Conservation (phyloP, 352 stramenopile genomes). For the Pythium rhizo-oryzae region DNA sequence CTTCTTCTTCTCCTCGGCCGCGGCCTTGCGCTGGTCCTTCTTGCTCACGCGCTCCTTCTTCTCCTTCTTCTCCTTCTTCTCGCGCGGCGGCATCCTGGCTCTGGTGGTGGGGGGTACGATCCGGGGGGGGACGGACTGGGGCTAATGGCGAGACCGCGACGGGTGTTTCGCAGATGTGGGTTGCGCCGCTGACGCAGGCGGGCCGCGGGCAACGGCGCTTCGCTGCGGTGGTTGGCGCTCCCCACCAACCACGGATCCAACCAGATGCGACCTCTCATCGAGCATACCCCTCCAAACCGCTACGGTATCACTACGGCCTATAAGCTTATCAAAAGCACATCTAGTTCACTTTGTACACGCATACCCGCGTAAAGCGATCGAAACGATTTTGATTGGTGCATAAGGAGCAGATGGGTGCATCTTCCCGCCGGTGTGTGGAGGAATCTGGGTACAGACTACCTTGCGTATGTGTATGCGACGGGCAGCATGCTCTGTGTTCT, state of each 20-base stretch:
- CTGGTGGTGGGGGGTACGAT: background rate
- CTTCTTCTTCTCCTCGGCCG: slow-evolving; percentile 79
- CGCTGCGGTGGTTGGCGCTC: slow-evolving; percentile 15
- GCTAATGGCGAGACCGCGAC: background rate
- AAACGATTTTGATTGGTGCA: slow-evolving; percentile 13
- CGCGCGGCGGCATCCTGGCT: slow-evolving; percentile 52
- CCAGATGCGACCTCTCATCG: slow-evolving; percentile 17
- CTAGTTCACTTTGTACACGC: background rate
- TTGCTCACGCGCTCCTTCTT: slow-evolving; percentile 61
- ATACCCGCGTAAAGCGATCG: slow-evolving; percentile 10
- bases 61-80: slow-evolving; percentile 59
- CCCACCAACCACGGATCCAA: slow-evolving; percentile 37
- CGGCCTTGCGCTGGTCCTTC: slow-evolving; percentile 79
- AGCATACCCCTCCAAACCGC: too few relatives aligned
- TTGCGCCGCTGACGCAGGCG: slow-evolving; percentile 20
- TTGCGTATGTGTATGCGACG: too few relatives aligned
- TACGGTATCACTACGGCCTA: too few relatives aligned
- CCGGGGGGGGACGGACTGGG: background rate
- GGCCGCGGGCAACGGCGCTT: slow-evolving; percentile 4
- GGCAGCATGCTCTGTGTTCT: too few relatives aligned
- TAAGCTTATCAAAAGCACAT: too few relatives aligned
- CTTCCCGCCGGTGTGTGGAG: too few relatives aligned
- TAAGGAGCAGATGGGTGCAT: slow-evolving; percentile 28
- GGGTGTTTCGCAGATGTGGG: background rate
- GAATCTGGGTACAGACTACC: too few relatives aligned